Base-by-base conservation (phyloP, 2,329 filamentous ascomycete genomes). In the Fusarium hainanense region DNA sequence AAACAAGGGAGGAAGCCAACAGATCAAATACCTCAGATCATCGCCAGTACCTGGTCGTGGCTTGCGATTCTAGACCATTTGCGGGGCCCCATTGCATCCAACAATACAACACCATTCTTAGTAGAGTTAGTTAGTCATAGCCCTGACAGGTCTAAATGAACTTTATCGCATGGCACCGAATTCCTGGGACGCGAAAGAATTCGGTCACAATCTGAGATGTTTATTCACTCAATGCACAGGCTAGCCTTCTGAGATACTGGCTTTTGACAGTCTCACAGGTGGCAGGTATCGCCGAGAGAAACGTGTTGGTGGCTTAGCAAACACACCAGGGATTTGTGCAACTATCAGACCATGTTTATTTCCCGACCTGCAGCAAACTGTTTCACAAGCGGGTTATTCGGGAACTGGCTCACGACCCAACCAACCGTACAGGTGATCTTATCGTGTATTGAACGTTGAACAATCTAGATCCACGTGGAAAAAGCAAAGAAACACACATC, bases 61-160 rank as follows among this genome's bases (percentile, higher is more conserved):
- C 67, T 64, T 58, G 4, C 13, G 6, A 40, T 47, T 56, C 67
- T 70, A 70, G 67, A 70, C 63, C 52, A 43, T 68, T 70, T 70
- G 67, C 67, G 67, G 67, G 67, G 67, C 41, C n/a, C 23, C 27
- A 11, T 54, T 21, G 28, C 27, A 21, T 12, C 37, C 43, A 60
- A 37, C 37, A 20, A 20, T 2, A 9, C 21, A 25, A 16, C 12
- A 40, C 20, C 23, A 27, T 27, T 8, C 48, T 18, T 2, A 18
- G 18, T 34, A 9, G 16, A 34, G 48, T 40, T 52, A 20, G 59
- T 27, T 4, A 51, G 46, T 56, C 11, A 14, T n/a, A 23, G 28
- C n/a, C 42, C 18, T 46, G 25, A 6, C 46, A 43, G 23, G 16
- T 28, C 20, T 11, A 34, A 27, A 30, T 18, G 42, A 52, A 40